Evolutionary conservation across 805 yeast species (phyloP), one percentile per base, ranked within the genome.

Genomic region (Teunomyces funiuensis): DNA sequence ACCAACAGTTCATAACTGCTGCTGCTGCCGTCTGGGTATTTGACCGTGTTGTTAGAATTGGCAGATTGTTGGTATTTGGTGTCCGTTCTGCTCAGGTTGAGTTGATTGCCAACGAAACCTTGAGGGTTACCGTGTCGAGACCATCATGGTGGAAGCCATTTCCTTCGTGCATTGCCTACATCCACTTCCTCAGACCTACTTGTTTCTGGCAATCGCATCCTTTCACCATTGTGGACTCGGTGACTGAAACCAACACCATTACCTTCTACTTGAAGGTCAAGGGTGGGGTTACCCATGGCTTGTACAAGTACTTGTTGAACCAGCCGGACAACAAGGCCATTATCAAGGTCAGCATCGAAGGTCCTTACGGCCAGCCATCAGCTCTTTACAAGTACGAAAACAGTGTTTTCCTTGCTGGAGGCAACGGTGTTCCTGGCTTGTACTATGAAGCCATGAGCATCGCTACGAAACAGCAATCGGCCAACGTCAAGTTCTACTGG

Each of bases 181-280:
- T 86, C 27, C 74, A 82, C 61, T 80, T 84, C 57, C 47, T 82
- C 43, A 64, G 76, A 33, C 69, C 74, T 14, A 54, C 62, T 2
- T 61, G 71, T 28, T 79, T 82, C 57, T 82, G 83, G 81, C 88
- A 84, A 57, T 77, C 84, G 4, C 89, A 85, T 57, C 91, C 91
- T 3, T 84, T 86, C 61, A 82, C 90, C 1, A 59, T 77, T 5
- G 63, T 77, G 36, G 71, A 71, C 37, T 62, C 76, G 3, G 58
- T 62, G 1, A 59, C 65, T 33, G 63, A 64, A 34, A 45, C 50
- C 17, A 46, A 53, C 28, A 63, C 49, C 41, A 50, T 58, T 28
- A 46, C 55, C 16, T 52, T 59, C 43, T 59, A 52, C 51, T 46
- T 53, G 33, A 59, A 57, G 48, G 66, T 63, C 33, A 66, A 66